Conservation (phyloP, 331 rosid genomes). For the Quercus tomentella region DNA sequence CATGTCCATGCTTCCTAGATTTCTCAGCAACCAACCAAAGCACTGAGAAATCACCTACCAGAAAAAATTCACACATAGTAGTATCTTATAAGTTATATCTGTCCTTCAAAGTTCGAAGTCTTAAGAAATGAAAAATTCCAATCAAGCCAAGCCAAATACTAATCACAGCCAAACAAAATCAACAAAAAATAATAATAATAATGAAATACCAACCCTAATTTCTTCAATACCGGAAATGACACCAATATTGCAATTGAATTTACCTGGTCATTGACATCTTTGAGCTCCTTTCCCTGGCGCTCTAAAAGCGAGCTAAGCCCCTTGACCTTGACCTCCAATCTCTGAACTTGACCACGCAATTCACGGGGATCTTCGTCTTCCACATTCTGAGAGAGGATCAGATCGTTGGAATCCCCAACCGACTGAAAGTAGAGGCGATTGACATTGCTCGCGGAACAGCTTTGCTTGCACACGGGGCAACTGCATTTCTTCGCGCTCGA, state of each 20-base stretch:
- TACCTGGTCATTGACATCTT: slow-evolving; percentile 60
- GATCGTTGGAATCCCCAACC: slow-evolving; percentile 51
- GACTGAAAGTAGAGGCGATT: slow-evolving; percentile 85
- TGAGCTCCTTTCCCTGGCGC: slow-evolving; percentile 42
- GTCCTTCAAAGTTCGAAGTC: background rate
- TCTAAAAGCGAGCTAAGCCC: slow-evolving; percentile 54
- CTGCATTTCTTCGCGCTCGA: slow-evolving; percentile 56
- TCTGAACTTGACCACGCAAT: slow-evolving; percentile 51
- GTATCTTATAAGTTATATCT: background rate
- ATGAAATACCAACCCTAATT: background rate
- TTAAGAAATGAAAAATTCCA: background rate
- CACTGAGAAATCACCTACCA: background rate
- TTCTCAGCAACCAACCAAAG: background rate
- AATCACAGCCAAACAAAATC: background rate
- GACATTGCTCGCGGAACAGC: slow-evolving; percentile 50
- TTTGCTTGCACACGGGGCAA: slow-evolving; percentile 91
- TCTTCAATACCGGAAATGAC: too few relatives aligned
- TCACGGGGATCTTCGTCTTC: slow-evolving; percentile 43
- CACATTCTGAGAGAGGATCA: slow-evolving; percentile 28
- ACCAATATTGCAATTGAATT: background rate
- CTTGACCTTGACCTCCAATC: slow-evolving; percentile 55
- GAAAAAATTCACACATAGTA: background rate
- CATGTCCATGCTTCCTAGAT: background rate
- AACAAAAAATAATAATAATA: background rate
- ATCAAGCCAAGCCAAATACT: background rate